Evolutionary conservation across 2,329 filamentous ascomycete species (phyloP), one percentile per base, ranked within the genome.

Genomic region (Alternaria sp.): DNA sequence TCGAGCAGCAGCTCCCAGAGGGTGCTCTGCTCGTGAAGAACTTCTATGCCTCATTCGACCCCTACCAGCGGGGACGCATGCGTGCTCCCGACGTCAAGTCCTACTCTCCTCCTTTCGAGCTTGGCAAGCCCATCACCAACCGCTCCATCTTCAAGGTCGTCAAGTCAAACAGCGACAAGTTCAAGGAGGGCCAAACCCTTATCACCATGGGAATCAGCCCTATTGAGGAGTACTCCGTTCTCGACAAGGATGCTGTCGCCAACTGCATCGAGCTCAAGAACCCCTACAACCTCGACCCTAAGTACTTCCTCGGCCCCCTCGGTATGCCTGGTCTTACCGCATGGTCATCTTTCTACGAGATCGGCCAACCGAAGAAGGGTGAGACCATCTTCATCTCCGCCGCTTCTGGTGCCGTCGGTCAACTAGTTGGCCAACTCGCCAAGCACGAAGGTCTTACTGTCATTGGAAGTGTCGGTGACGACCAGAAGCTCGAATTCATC

Each of bases 1-100:
- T 89, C 67, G 81, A 87, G 25, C 82, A 85, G 52, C 76, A 85
- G 5, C 80, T 81, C 28, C 85, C 88, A 25, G 77, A 85, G 45
- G 90, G 91, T 65, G 89, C 92, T 41, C 78, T 96, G 50, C 87
- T 87, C 32, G 81, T 90, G 66, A 87, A 92, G 81, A 86, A 90
- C 69, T 85, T 90, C 72, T 92, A 91, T 78, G 84, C 89, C 66
- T 94, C 91, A 41, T 90, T 90, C 81, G 93, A 97, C 79, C 93
- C 93, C 2, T 97, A 96, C 82, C 88, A 92, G 83, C 90, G 93
- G 59, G 91, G 90, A 62, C 87, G 87, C 68, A 94, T 97, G 91
- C 89, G 92, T 49, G 79, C 84, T 49, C 74, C 90, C 7, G 77
- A 82, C 36, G 71, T 81, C 74, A 87, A 90, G 80, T 93, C 91